Evolutionary conservation across 2,329 filamentous ascomycete species (phyloP), one percentile per base, ranked within the genome.

Genomic region (Cladosporium sp.): DNA sequence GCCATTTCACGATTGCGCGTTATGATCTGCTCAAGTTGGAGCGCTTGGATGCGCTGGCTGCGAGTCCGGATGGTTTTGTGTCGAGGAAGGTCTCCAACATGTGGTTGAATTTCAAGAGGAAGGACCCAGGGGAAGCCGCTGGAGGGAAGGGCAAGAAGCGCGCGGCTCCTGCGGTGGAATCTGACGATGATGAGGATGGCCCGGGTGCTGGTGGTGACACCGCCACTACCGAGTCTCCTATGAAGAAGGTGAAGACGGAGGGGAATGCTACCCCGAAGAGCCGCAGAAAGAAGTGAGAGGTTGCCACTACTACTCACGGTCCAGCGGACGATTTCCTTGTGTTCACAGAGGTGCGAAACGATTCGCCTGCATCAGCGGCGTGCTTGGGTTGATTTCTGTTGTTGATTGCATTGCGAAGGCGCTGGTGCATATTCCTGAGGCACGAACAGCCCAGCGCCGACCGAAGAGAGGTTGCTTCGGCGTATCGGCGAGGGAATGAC

Each of bases 11-110:
- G 1, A 50, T 50, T 5, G 40, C 43, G 31, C 19, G 41, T 10
- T 50, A 43, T 8, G 48, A 50, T 32, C 43, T 50, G 13, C 18
- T 50, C 13, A 50, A 16, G 48, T 40, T 14, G 8, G 33, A 50
- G 4, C 40, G 48, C 19, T 13, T 50, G 40, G 38, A 50, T 2
- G 48, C 7, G 9, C 28, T 50, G 28, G 16, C 32, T 22, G 48
- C 48, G 7, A 50, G 19, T 33, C 48, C 48, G n/a, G 1, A 8
- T 1, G 40, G 48, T 2, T 50, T 50, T 10, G 4, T 31, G 2
- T 3, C 3, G 2, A 10, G 48, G 2, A 50, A 50, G 9, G 9
- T 14, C 4, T 31, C 43, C 3, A 50, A 50, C 18, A 31, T 28
- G 16, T 19, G 3, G 7, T 13, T 37, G 4, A 50, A 50, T 18